Evolutionary conservation across 2,329 filamentous ascomycete species (phyloP).

Genomic region (Balansia obtecta): DNA sequence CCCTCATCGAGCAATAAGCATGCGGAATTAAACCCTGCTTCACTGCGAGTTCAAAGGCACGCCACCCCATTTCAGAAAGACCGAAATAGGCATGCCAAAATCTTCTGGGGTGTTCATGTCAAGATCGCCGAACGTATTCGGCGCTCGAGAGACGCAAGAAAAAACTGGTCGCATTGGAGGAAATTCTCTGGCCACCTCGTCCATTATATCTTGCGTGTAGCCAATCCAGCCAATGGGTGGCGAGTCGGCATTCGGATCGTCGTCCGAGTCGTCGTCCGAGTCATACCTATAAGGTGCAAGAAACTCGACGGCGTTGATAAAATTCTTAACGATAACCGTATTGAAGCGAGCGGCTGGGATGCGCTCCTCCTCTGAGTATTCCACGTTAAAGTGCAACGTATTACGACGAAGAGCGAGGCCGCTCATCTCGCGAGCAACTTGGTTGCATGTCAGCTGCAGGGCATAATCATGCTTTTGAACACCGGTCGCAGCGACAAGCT

Average conservation of each 20-base stretch:
- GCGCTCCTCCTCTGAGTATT: background rate
- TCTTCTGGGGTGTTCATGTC: background rate
- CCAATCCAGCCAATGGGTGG: no score
- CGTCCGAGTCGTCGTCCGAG: background rate
- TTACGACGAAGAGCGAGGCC: background rate
- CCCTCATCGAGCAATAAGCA: background rate
- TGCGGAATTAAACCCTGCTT: background rate
- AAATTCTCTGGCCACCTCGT: background rate
- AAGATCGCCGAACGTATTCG: background rate
- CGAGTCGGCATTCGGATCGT: no score
- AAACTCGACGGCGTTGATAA: background rate
- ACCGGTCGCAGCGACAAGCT: background rate
- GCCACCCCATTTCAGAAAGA: background rate
- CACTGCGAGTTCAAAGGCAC: background rate
- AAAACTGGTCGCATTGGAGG: background rate
- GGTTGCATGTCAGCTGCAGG: background rate
- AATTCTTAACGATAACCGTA: no score
- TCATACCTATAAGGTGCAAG: background rate
- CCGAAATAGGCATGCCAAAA: background rate
- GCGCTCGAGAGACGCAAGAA: background rate
- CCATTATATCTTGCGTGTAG: background rate
- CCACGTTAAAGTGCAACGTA: background rate
- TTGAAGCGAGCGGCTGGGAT: background rate
- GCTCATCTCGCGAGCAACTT: background rate
- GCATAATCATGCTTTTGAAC: background rate